Percentiles rank a stretch among this genome's conserved stretches.
These are phyloP conservation scores for Penicillium sp. DNA, from an alignment of 2,329 filamentous ascomycete genomes.

Conservation along the genomic window DNA sequence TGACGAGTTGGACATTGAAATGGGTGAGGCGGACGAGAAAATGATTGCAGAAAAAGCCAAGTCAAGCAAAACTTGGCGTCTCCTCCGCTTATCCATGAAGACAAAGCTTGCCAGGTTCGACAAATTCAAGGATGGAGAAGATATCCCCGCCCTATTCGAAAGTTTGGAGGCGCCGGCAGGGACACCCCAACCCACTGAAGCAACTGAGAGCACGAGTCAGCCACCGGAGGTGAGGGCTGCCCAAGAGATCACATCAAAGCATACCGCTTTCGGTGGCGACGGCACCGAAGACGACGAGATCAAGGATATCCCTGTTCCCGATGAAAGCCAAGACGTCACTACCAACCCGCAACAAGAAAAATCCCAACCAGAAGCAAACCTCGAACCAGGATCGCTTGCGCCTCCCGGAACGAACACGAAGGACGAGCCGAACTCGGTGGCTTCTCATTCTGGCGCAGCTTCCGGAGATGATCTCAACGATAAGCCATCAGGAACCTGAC, in stretches of 20 bases:
- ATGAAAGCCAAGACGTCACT: conserved; percentile 12
- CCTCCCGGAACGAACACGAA: conserved; percentile 6
- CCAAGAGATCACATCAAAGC: background rate
- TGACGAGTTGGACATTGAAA: conserved; percentile 83
- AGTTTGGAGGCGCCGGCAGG: conserved; percentile 20
- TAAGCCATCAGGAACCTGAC: conserved; percentile 19
- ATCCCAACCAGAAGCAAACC: background rate
- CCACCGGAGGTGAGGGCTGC: conserved; percentile 1
- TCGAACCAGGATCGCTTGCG: background rate
- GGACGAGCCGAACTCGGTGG: conserved; percentile 9
- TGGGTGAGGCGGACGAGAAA: conserved; percentile 69
- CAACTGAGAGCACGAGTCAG: background rate
- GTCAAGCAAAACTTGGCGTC: conserved; percentile 87
- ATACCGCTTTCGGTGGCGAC: background rate
- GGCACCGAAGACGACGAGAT: background rate
- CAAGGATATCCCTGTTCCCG: conserved; percentile 3
- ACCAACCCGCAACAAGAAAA: conserved; percentile 8
- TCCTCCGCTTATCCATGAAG: conserved; percentile 75
- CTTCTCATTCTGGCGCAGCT: conserved; percentile 10
- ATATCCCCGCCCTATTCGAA: conserved; percentile 57
- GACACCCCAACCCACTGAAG: conserved; percentile 12
- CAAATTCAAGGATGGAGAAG: conserved; percentile 80
- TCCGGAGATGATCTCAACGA: conserved; percentile 16
- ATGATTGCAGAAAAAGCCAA: conserved; percentile 67
- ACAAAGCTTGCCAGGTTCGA: conserved; percentile 78